These are phyloP conservation scores for Castanea mollissima DNA, from an alignment of 306 rosid species.

Conservation along the genomic window DNA sequence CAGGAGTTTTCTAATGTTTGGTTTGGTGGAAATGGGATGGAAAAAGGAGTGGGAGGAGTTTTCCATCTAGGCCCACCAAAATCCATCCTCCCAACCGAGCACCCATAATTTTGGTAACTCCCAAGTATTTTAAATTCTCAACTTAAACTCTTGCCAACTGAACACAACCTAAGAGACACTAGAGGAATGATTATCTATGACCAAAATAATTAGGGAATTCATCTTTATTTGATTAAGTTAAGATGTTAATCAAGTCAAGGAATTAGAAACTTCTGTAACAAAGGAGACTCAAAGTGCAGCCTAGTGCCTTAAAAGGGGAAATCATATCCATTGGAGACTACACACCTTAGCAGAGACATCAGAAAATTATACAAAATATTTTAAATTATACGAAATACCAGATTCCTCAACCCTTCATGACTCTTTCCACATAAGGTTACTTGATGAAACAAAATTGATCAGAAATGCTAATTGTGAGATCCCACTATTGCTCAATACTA, in stretches of 20 bases:
- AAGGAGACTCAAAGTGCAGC: neutral
- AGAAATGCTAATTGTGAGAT: neutral
- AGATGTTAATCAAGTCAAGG: neutral
- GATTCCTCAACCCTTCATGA: neutral
- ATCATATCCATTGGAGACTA: neutral
- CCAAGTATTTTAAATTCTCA: no score
- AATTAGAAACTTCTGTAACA: neutral
- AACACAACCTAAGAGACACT: no score
- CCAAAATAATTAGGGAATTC: no score
- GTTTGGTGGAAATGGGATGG: no score
- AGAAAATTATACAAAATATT: neutral
- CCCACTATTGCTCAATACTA: neutral
- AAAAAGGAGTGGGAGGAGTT: no score
- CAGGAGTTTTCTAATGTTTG: no score
- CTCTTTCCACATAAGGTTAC: neutral
- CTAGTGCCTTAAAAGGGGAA: neutral
- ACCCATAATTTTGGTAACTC: no score
- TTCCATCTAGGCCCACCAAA: no score
- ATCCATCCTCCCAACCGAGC: no score
- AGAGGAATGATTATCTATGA: neutral
- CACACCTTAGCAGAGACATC: neutral
- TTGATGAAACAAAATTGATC: neutral
- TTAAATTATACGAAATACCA: neutral
- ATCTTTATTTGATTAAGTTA: neutral
- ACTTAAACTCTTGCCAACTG: no score